These are phyloP conservation scores for Solanum hybrid DNA, from an alignment of 305 asterid species.

Conservation along the genomic window DNA sequence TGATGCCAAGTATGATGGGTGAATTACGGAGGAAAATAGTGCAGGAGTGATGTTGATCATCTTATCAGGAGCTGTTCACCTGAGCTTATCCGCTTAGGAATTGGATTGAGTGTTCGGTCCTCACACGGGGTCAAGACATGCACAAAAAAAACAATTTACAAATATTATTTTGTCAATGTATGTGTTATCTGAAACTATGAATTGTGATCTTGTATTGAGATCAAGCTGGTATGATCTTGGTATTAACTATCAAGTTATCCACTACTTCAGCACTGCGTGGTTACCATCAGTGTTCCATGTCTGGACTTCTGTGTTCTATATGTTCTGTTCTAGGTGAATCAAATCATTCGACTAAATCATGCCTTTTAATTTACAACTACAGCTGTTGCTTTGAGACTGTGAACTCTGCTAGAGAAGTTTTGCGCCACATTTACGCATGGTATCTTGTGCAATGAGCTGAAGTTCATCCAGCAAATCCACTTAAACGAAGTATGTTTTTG, in stretches of 20 bases:
- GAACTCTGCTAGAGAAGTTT: not conserved
- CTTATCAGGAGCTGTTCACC: not conserved
- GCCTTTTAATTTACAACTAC: not conserved
- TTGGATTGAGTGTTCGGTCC: not conserved
- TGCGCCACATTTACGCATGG: not conserved
- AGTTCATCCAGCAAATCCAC: not conserved
- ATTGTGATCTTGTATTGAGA: not conserved
- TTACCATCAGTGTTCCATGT: not conserved
- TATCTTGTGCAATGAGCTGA: not conserved
- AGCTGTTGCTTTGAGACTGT: not conserved
- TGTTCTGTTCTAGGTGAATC: not conserved
- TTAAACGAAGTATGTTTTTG: constrained; percentile 7
- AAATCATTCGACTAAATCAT: not conserved
- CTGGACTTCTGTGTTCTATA: not conserved
- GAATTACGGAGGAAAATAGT: not conserved
- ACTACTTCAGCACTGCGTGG: not conserved
- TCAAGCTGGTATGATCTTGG: not conserved
- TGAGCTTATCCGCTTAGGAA: not conserved
- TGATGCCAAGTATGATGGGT: not conserved
- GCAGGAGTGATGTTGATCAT: not conserved
- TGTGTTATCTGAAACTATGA: not conserved
- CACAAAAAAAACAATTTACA: not conserved
- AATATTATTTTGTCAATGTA: not conserved
- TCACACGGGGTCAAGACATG: not conserved
- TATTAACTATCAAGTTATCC: not conserved